Conservation (phyloP, 2,329 filamentous ascomycete genomes). For the Ophiostoma montium region DNA sequence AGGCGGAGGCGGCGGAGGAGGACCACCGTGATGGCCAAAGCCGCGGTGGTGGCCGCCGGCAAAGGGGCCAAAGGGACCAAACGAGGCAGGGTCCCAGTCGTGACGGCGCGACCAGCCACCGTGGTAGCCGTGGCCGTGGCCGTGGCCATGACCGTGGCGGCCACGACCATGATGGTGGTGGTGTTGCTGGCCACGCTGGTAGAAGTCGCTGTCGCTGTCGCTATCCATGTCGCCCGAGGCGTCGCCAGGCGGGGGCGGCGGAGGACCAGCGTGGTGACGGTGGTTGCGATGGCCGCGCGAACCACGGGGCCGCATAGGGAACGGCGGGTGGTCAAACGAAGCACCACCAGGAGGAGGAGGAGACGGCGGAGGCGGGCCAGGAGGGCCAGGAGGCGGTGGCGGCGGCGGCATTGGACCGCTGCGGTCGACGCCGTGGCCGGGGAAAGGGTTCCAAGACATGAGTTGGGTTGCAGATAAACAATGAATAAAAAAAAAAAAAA, state of each 20-base stretch:
- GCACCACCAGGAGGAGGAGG: constrained; percentile 7
- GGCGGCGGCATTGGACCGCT: not conserved
- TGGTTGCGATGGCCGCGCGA: constrained; percentile 11
- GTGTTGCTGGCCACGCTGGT: not conserved
- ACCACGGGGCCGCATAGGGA: constrained; percentile 6
- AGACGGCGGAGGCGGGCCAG: not conserved
- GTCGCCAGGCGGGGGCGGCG: not conserved
- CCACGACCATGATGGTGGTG: not conserved
- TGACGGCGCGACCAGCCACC: not conserved
- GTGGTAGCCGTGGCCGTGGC: not conserved
- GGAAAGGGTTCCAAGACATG: not conserved
- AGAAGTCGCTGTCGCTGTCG: not conserved
- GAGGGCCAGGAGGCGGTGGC: not conserved
- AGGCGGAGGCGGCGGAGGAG: not conserved
- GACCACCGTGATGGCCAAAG: not conserved
- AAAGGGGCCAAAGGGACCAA: constrained; percentile 1
- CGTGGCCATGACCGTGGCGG: not conserved
- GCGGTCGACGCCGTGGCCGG: not conserved
- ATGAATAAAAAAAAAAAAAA: no score
- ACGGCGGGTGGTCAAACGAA: constrained; percentile 24
- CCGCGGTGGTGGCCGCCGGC: not conserved
- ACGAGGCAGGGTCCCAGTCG: not conserved
- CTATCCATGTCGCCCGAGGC: not conserved
- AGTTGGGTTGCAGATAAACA: no score
- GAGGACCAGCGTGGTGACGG: constrained; percentile 9